Conservation (phyloP, 495 filamentous ascomycete species). For the Annulohypoxylon stygium region DNA sequence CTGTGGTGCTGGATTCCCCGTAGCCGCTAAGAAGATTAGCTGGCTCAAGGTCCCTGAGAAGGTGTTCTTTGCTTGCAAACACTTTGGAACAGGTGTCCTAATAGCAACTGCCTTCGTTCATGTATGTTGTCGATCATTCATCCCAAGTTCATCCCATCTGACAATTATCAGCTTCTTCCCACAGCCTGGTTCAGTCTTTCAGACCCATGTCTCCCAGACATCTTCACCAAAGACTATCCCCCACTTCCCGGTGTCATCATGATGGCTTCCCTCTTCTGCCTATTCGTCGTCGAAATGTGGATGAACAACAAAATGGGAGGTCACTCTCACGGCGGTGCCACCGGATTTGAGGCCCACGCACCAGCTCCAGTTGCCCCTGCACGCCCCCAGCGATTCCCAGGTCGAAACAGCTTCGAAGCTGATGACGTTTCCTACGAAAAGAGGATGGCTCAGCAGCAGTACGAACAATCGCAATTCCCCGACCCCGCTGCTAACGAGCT, state of each 20-base stretch:
- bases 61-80: conserved; percentile 68
- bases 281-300: conserved; percentile 71
- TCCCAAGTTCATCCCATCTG: conserved; percentile 11
- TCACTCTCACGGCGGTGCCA: conserved; percentile 64
- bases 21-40: conserved; percentile 66
- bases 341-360: conserved; percentile 55
- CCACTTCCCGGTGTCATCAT: conserved; percentile 71
- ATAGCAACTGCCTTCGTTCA: conserved; percentile 78
- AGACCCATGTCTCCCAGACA: conserved; percentile 69
- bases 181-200: conserved; percentile 68
- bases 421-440: conserved; percentile 58
- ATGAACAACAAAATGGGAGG: conserved; percentile 64
- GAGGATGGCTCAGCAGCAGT: conserved; percentile 56
- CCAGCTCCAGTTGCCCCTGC: conserved; percentile 31
- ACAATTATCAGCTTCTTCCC: conserved; percentile 61
- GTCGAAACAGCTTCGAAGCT: conserved; percentile 49
- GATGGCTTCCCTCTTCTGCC: conserved; percentile 67
- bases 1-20: conserved; percentile 65
- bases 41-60: conserved; percentile 67
- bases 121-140: conserved; percentile 57
- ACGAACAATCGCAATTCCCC: conserved; percentile 48
- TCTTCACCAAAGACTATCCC: conserved; percentile 69
- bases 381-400: conserved; percentile 48
- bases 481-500: conserved; percentile 48
- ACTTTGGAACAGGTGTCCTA: conserved; percentile 79